Evolutionary conservation across 305 asterid species (phyloP).

Genomic region (Fraxinus sp.): DNA sequence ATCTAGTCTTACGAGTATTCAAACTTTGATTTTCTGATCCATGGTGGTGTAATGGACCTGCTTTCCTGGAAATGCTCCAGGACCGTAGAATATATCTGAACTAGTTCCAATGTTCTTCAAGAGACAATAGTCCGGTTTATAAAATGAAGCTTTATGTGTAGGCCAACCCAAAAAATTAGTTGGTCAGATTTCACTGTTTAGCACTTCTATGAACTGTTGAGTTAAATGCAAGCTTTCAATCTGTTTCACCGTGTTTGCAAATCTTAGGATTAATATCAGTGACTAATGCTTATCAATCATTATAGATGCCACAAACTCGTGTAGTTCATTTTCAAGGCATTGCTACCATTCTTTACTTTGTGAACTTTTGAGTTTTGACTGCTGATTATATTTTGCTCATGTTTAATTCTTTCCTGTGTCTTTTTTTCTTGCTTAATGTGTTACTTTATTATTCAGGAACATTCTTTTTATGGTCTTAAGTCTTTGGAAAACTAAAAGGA

Average conservation of each 20-base stretch:
- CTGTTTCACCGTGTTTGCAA: background rate
- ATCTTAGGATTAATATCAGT: slow-evolving; percentile 5
- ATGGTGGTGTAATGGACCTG: background rate
- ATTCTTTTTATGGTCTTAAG: background rate
- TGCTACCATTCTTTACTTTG: background rate
- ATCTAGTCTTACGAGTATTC: background rate
- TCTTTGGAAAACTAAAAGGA: background rate
- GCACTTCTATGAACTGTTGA: background rate
- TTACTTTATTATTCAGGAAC: background rate
- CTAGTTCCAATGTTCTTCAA: slow-evolving; percentile 16
- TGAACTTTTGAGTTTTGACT: background rate
- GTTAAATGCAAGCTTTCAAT: background rate
- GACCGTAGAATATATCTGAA: slow-evolving; percentile 1
- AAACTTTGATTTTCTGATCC: background rate
- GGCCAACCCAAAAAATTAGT: background rate
- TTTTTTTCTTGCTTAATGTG: background rate
- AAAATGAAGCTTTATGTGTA: slow-evolving; percentile 1
- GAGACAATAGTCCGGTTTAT: slow-evolving; percentile 3
- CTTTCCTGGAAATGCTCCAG: slow-evolving; percentile 8
- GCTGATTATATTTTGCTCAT: background rate
- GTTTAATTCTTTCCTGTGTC: background rate
- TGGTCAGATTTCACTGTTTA: slow-evolving; percentile 6
- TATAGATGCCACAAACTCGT: background rate
- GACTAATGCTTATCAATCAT: background rate
- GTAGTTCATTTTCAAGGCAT: background rate